A percentile compares a stretch with the other conserved stretches of the same genome.
Evolutionary conservation across 2,329 filamentous ascomycete species (phyloP).

Genomic region (Neopestalotiopsis sp.): DNA sequence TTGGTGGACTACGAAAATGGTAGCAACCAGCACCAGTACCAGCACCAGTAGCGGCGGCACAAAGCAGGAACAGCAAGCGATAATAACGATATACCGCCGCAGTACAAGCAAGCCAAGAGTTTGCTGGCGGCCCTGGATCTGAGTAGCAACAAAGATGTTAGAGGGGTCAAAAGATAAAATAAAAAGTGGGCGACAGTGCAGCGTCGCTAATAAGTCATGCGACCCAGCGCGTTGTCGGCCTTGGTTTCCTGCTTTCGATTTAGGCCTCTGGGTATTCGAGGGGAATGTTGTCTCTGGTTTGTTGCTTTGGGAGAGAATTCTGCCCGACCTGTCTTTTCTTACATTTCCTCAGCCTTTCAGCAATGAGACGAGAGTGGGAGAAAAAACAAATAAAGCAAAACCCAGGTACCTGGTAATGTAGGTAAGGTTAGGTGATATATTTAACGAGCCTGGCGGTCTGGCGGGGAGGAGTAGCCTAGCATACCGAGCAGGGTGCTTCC

Average conservation of each 20-base stretch:
- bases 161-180: not conserved
- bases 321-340: not conserved
- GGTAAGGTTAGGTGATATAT: not conserved
- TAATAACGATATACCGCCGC: conserved; percentile 2
- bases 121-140: not conserved
- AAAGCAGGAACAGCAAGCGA: not conserved
- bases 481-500: not conserved
- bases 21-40: not conserved
- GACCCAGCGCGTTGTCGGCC: conserved; percentile 7
- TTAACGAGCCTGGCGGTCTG: not conserved
- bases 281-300: not conserved
- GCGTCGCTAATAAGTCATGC: conserved; percentile 4
- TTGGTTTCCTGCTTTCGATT: not conserved
- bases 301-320: not conserved
- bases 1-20: not conserved
- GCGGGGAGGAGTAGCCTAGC: not conserved
- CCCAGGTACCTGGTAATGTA: not conserved
- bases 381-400: not conserved
- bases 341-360: not conserved
- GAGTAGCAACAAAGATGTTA: not conserved
- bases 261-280: not conserved
- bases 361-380: not conserved
- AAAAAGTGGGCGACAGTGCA: conserved; percentile 4
- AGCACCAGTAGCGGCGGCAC: not conserved
- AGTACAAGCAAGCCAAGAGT: not conserved